Conservation (phyloP, 352 stramenopile species). For the Pythium insidiosum region DNA sequence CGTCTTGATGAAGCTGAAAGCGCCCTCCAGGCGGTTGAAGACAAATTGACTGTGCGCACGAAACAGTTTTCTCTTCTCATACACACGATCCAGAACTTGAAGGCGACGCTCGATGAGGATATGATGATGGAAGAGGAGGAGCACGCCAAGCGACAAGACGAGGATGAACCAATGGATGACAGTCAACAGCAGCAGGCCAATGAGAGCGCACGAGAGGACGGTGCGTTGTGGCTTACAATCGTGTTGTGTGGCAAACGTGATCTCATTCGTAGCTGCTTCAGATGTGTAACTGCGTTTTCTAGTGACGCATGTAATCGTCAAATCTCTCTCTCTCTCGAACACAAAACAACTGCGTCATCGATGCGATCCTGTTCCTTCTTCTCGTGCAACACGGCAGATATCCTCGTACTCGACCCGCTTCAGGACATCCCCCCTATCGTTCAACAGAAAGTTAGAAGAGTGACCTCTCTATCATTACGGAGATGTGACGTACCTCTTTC, state of each 20-base stretch:
- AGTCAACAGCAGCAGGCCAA: no score
- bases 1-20: constrained; percentile 41
- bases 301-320: no score
- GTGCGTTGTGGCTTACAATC: neutral
- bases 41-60: constrained; percentile 51
- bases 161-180: constrained; percentile 74
- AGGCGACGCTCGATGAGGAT: constrained; percentile 71
- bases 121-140: constrained; percentile 42
- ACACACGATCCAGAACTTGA: constrained; percentile 79
- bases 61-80: constrained; percentile 83
- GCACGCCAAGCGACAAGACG: constrained; percentile 23
- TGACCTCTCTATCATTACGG: no score
- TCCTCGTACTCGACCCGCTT: constrained; percentile 80
- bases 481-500: constrained; percentile 28
- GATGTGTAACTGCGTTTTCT: no score
- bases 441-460: neutral
- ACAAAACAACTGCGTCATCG: no score
- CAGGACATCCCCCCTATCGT: constrained; percentile 44
- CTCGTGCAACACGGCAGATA: constrained; percentile 59
- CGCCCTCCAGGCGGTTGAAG: constrained; percentile 44
- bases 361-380: constrained; percentile 10
- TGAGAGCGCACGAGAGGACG: no score
- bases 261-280: no score
- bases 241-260: neutral
- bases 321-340: no score